Base-by-base conservation (phyloP, 768 basidiomycete species). In the Phanerodontia chrysosporium region DNA sequence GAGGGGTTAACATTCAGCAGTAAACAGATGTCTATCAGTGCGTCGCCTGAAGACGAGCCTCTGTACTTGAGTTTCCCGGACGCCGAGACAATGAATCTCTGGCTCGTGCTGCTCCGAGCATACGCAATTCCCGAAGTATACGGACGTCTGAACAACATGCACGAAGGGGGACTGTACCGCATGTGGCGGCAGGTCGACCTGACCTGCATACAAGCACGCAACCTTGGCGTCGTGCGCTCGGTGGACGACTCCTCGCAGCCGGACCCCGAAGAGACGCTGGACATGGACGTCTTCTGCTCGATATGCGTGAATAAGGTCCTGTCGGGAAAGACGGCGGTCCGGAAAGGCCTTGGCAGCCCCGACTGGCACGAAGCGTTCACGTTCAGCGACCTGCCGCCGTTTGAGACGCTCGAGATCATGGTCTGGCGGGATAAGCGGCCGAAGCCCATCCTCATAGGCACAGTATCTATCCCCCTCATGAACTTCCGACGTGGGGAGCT, bases 141-240 rank as follows among this genome's bases (percentile, higher is more conserved):
- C 67, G 90, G 87, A 32, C 76, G 78, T 63, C 74, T 79, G 68
- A 75, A 78, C 63, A 75, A 76, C 39, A 77, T 82, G 22, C 66
- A 72, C 52, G 85, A 86, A 60, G 89, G 87, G 45, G 91, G 91
- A 7, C 82, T 89, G 12, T 92, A 90, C 72, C 85, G 92, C 56
- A 89, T 94, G 83, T 94, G 90, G 89, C 80, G 93, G 52, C 88
- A 90, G 69, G 79, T 94, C 24, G 84, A 90, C 62, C 75, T 94
- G 25, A 81, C 82, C 29, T 77, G 92, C 56, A 76, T 87, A 39
- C 87, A 90, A 72, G 91, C 85, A 13, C 83, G 90, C 42, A 85
- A 86, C 66, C 75, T 95, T 30, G 88, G 89, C 49, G 77, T 76
- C 58, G 71, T 75, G 45, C 82, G 75, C 18, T 69, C 75, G 3